A percentile compares a stretch with the other conserved stretches of the same genome.
phyloP scores from a whole-genome alignment of 208 protist species.

The Acanthamoeba triangularis region DNA sequence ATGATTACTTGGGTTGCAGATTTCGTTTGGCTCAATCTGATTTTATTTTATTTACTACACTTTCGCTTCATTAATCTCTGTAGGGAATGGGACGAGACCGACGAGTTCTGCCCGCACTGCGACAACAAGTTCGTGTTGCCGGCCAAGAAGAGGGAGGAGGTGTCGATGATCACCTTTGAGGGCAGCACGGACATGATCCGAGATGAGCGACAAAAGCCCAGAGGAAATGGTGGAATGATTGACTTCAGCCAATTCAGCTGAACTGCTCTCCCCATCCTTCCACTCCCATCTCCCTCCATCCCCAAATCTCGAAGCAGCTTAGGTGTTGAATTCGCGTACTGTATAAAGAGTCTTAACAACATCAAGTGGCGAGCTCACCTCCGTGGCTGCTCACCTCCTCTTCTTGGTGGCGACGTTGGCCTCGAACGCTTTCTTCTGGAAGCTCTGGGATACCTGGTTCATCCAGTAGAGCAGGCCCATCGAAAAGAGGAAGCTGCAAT shows the following conservation, averaged over 20 bases:
- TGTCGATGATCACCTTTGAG: conserved; percentile 54
- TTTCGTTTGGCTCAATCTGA: background rate
- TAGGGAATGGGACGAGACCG: conserved; percentile 85
- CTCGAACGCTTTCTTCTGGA: conserved; percentile 68
- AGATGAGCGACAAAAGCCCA: conserved; percentile 41
- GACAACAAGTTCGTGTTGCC: conserved; percentile 87
- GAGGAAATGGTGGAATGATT: background rate
- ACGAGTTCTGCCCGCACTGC: conserved; percentile 91
- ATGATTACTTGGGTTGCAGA: background rate
- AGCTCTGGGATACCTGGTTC: conserved; percentile 56
- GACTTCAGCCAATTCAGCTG: conserved; percentile 1
- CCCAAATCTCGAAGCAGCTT: background rate
- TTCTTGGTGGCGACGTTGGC: background rate
- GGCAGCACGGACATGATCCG: conserved; percentile 64
- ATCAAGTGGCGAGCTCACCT: background rate
- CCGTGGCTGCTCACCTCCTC: conserved; percentile 12
- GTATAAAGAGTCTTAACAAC: background rate
- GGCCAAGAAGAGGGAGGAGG: conserved; percentile 75
- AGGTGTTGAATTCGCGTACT: background rate
- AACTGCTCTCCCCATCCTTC: background rate
- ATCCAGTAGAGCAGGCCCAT: conserved; percentile 67
- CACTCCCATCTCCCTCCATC: background rate
- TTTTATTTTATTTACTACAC: no score
- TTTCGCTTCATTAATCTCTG: background rate
- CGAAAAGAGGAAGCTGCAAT: conserved; percentile 77